Evolutionary conservation across 2,329 filamentous ascomycete genomes (phyloP), one percentile per base, ranked within the genome.

Genomic region (Camillea tinctor): DNA sequence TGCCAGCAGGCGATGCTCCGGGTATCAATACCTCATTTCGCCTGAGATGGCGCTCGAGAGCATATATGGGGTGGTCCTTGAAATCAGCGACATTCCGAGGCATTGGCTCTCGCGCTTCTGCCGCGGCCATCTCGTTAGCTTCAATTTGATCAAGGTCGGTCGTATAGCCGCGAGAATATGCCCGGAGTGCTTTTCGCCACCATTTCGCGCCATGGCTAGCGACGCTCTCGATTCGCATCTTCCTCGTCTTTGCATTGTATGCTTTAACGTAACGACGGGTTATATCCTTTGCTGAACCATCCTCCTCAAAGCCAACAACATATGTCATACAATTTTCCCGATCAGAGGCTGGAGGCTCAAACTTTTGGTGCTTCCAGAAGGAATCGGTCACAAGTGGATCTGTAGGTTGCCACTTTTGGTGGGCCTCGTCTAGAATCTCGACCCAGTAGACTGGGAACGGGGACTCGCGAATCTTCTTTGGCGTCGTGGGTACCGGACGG

Each of bases 391-490:
- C 92, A 0, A 97, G 75, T 0, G 93, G 87, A 72, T 99, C 95
- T 44, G 95, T 86, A 0, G 92, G 84, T 58, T 97, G 85, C 95
- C 95, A 99, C 78, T 92, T 96, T 72, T 97, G 91, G 64, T 92
- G 86, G 0, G 90, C 90, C 56, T 87, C 81, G 64, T 97, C 93
- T 65, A 97, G 91, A 3, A 92, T 88, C 76, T 99, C 95, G 0
- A 97, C 89, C 95, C 95, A 99, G 72, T 93, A 98, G 2, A 98
- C 83, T 0, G 95, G 95, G 69, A 89, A 91, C 0, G 85, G 75
- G 0, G 92, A 93, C 70, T 94, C 91, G 22, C 82, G 82, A 11
- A 89, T 83, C 15, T 71, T 76, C 57, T 76, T 78, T 11, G 71
- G 76, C 56, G 64, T 68, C 55, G 65, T 69, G 22, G 71, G 75